Base-by-base conservation (phyloP, 2,329 filamentous ascomycete genomes). In the Cyclaneusma minus region DNA sequence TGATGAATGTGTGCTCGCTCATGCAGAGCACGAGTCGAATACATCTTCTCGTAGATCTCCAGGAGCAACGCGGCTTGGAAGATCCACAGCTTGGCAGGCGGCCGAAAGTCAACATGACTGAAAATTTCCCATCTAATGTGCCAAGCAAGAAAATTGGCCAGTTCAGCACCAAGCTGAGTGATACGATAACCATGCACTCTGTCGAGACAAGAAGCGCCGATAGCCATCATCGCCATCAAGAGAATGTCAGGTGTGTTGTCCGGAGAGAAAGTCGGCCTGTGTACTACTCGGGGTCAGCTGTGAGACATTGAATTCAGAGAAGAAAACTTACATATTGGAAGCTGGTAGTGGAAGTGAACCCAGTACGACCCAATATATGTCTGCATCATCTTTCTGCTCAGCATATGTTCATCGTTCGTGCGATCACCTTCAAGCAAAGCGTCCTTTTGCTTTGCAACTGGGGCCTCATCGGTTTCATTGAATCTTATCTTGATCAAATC, bases 41-140 rank as follows among this genome's bases (percentile, higher is more conserved):
- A 95, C 79, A 93, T 89, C 60, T 98, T 98, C 55, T 98, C 89
- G 43, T 92, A 95, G 1, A 93, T 58, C 48, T 98, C 89, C 8
- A 95, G 62, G 4, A 95, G 62, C 4, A 95, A 60, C 27, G 95
- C 56, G 2, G 87, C 76, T 48, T 95, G 89, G 54, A 95, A 95
- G 1, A 93, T 71, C 87, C 87, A 98, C 6, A 98, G 56, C 51
- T 92, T 93, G 6, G 87, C 87, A 0, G 89, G 87, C 2, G 89
- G 85, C 11, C 82, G 65, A 52, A 91, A 94, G 50, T 85, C 82
- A 9, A 68, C 63, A 45, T 94, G 79, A 64, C 85, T 89, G 47
- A 95, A 94, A 19, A 94, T 79, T 48, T 92, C 81, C 82, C 85
- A 94, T 29, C 89, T 69, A n/a, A 94, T 56, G 52, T 94, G 82